Evolutionary conservation across 345 rosid genomes (phyloP).

Genomic region (Firmiana major): DNA sequence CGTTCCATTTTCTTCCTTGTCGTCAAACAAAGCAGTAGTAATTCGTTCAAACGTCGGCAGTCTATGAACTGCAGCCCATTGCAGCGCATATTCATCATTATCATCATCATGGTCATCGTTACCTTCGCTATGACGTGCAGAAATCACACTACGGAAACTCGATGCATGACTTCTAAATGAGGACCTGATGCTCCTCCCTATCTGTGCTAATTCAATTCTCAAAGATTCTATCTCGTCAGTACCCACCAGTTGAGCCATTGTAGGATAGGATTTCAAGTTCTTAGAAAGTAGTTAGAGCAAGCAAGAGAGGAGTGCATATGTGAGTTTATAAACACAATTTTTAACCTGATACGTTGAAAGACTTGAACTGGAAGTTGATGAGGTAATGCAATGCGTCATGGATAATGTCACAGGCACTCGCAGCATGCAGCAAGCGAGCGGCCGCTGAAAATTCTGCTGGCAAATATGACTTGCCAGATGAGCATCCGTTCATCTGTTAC

Average conservation of each 20-base stretch:
- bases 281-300: not conserved
- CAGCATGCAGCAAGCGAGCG: no score
- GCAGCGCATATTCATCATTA: not conserved
- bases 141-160: constrained; percentile 16
- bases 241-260: constrained; percentile 32
- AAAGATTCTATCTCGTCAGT: constrained; percentile 34
- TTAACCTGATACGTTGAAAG: not conserved
- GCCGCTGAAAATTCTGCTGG: not conserved
- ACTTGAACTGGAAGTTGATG: not conserved
- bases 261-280: not conserved
- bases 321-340: not conserved
- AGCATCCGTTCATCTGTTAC: not conserved
- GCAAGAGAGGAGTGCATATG: no score
- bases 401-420: not conserved
- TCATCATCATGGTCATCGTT: not conserved
- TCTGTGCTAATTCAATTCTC: constrained; percentile 35
- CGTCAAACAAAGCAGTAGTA: not conserved
- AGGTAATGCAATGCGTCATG: not conserved
- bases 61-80: not conserved
- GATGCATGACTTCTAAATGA: constrained; percentile 31
- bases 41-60: not conserved
- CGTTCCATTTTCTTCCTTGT: not conserved
- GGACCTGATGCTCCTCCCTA: constrained; percentile 41
- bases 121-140: constrained; percentile 1
- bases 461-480: not conserved